Evolutionary conservation across 331 rosid genomes (phyloP), one percentile per base, ranked within the genome.

Genomic region (Quercus tomentella): DNA sequence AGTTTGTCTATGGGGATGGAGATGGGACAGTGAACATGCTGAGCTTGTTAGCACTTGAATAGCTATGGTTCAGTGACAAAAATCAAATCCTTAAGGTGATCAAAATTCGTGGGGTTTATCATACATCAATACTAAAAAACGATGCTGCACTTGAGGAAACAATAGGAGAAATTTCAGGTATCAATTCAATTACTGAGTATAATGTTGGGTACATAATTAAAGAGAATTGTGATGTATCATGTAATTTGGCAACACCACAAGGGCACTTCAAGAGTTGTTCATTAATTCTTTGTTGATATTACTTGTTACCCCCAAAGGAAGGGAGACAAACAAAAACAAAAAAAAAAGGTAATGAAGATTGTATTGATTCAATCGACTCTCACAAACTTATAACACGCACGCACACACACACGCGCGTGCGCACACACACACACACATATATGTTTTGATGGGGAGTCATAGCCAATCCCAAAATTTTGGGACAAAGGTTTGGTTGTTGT

Each of bases 21-120:
- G 99, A 93, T 77, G 97, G 97, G 74, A 93, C 97, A 15, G 97
- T 93, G 87, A 93, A 90, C 76, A 74, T 84, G 96, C 83, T 43
- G 77, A 93, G 97, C 89, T 80, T 91, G 86, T 45, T 89, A 76
- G 99, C 88, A 18, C 91, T 87, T 57, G 86, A 90, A 37, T 65
- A 83, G 0, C 71, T 89, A 0, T 93, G 97, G 99, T 80, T 71
- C 28, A 15, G 78, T 16, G 79, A 80, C 60, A 77, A 76, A 74
- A 89, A 88, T 67, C 92, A 92, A 70, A 82, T 82, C 54, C 61
- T 90, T 15, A 84, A 81, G 41, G 85, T 85, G 75, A 77, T 90
- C 22, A 76, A 65, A 83, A 37, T 96, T 82, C 75, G 2, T 5
- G 93, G 94, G 11, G 87, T 84, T 75, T 85, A 94, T 80, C 99